These are phyloP conservation scores for Acephala macrosclerotiorum DNA, from an alignment of 2,329 filamentous ascomycete species.

Conservation along the genomic window DNA sequence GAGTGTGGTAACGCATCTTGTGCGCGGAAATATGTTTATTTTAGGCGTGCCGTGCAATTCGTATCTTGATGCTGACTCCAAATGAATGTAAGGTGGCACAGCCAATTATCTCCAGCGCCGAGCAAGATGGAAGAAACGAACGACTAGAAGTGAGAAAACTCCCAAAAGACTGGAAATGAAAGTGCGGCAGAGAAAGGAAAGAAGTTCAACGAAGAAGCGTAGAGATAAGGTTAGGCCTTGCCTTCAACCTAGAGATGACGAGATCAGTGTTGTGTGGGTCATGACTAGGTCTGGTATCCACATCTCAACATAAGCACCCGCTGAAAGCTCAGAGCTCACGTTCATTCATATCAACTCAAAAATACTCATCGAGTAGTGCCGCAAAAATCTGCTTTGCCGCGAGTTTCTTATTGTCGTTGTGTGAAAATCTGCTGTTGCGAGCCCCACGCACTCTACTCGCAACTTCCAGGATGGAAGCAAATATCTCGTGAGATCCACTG, in stretches of 20 bases:
- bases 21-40: slow-evolving; percentile 1
- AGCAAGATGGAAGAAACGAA: slow-evolving; percentile 14
- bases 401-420: neutral
- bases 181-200: neutral
- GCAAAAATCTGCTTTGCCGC: neutral
- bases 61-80: neutral
- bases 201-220: neutral
- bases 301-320: neutral
- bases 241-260: neutral
- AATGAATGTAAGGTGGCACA: slow-evolving; percentile 17
- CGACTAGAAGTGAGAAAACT: slow-evolving; percentile 5
- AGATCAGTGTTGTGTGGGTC: neutral
- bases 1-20: slow-evolving; percentile 19
- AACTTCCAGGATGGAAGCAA: neutral
- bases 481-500: neutral
- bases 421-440: neutral
- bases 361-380: neutral
- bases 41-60: too few relatives aligned
- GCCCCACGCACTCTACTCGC: neutral
- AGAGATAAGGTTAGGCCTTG: neutral
- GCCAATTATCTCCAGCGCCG: slow-evolving; percentile 10
- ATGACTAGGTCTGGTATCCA: neutral
- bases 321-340: neutral
- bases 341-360: neutral
- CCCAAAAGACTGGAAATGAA: neutral